Conservation (phyloP, 768 basidiomycete genomes). For the Mycena latifolia region DNA sequence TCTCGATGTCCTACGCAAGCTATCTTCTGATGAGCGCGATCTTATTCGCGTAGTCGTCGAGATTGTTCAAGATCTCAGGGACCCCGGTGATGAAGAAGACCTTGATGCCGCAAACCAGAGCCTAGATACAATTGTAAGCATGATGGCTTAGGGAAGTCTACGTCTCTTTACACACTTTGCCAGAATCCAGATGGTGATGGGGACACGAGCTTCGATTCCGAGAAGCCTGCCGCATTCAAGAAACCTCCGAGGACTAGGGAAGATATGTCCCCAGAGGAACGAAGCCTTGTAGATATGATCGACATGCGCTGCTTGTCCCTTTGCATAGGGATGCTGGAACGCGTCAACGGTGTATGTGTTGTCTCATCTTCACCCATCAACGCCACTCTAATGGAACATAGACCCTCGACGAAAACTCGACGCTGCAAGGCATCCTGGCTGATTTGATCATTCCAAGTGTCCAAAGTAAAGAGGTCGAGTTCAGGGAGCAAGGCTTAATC, state of each 20-base stretch:
- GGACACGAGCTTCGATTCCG: conserved; percentile 42
- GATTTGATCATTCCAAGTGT: conserved; percentile 93
- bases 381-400: conserved; percentile 40
- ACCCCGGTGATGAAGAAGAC: conserved; percentile 56
- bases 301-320: conserved; percentile 83
- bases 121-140: conserved; percentile 34
- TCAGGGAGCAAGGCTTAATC: conserved; percentile 76
- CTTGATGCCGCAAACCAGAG: conserved; percentile 47
- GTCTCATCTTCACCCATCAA: not conserved
- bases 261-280: conserved; percentile 72
- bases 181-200: conserved; percentile 36
- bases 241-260: conserved; percentile 46
- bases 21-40: conserved; percentile 83
- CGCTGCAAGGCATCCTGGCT: conserved; percentile 76
- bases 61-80: conserved; percentile 84
- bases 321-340: conserved; percentile 87
- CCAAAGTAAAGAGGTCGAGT: conserved; percentile 74
- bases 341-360: conserved; percentile 81
- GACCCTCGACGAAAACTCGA: conserved; percentile 79
- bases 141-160: not conserved
- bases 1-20: conserved; percentile 83
- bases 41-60: conserved; percentile 92
- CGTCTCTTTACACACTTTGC: not conserved
- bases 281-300: conserved; percentile 66
- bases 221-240: conserved; percentile 36